Conservation (phyloP, 2,329 filamentous ascomycete genomes). For the Ustilaginoidea virens region DNA sequence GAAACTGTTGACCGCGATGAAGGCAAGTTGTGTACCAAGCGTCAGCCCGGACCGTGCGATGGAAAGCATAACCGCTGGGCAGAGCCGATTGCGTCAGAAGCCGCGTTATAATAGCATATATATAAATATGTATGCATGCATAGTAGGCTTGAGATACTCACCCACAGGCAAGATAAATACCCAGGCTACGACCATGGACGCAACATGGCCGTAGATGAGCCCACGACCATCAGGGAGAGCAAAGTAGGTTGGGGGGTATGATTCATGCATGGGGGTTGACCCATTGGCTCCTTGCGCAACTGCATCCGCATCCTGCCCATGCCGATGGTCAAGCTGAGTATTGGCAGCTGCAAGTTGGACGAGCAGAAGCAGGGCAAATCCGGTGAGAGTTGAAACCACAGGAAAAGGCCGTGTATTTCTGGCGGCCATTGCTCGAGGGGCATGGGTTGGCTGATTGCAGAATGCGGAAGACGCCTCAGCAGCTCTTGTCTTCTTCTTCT, state of each 20-base stretch:
- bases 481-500: not conserved
- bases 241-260: conserved; percentile 41
- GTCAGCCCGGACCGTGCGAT: conserved; percentile 63
- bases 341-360: not conserved
- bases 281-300: not conserved
- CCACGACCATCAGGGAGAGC: conserved; percentile 33
- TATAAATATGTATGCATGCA: not conserved
- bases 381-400: too few species aligned
- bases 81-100: conserved; percentile 1
- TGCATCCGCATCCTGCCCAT: too few species aligned
- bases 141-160: conserved; percentile 23
- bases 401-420: too few species aligned
- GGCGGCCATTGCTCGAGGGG: too few species aligned
- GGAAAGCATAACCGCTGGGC: conserved; percentile 68
- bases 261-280: not conserved
- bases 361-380: too few species aligned
- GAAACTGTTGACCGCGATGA: conserved; percentile 46
- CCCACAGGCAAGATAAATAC: conserved; percentile 56
- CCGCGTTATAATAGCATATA: not conserved
- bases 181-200: conserved; percentile 57
- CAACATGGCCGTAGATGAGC: conserved; percentile 54
- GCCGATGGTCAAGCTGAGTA: too few species aligned
- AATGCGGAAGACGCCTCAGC: too few species aligned
- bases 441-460: too few species aligned
- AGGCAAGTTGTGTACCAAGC: conserved; percentile 51